Base-by-base conservation (phyloP, 2,329 filamentous ascomycete genomes). In the Escovopsis sp. region DNA sequence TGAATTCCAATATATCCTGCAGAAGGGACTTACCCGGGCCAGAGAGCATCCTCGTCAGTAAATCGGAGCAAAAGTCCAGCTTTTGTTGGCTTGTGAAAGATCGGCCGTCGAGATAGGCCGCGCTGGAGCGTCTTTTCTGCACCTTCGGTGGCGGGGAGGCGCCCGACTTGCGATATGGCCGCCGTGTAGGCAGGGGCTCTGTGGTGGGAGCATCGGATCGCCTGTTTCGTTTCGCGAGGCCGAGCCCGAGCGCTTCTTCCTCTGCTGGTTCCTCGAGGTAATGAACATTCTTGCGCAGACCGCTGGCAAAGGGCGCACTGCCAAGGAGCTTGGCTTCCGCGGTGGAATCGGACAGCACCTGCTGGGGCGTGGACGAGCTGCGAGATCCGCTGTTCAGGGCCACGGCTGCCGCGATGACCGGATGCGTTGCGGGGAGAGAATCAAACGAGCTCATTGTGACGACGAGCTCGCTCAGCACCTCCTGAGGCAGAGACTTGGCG, bases 401-500 rank as follows among this genome's bases (percentile, higher is more conserved):
- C 4, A 38, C 32, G 7, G 42, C 42, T 27, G 53, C 56, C 7
- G 53, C 52, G 4, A 51, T 40, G 1, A 59, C 54, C 30, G n/a
- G n/a, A n/a, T 53, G 56, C 9, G 53, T 52, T 4, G 51, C 41
- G 1, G 59, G 55, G 3, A 53, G 45, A 8, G 51, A 54, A 33
- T 70, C 63, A 38, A 72, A 55, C 15, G 68, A 65, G 48, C 68
- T 73, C 70, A 77, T 75, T 11, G 67, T 59, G 2, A 77, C 63
- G 0, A 78, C 72, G 5, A 78, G 61, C 50, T 76, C 72, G 41
- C 69, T 73, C 6, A 77, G 55, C 1, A 78, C 68, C 44, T 75
- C 70, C 41, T 76, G 68, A 0, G 73, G 72, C 3, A 78, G 60
- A 0, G 70, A 70, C 44, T 68, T 68, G 30, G 68, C 72, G 45